A percentile compares a stretch with the other conserved stretches of the same genome.
Evolutionary conservation across 208 protist genomes (phyloP).

Genomic region (Jaenimonas drosophilae): DNA sequence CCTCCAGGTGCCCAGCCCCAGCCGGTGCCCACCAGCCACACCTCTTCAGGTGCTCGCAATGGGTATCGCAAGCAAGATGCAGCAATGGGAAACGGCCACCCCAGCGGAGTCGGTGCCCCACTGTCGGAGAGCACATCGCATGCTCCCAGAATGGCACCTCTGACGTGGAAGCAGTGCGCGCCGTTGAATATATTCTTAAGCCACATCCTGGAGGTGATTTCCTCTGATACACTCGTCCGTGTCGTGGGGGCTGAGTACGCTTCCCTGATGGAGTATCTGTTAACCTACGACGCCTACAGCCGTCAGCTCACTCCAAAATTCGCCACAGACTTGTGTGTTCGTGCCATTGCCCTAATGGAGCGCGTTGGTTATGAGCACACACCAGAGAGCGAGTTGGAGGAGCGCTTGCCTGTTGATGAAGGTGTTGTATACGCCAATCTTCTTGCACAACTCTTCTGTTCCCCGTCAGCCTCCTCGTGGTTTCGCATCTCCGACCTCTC

Average conservation of each 20-base stretch:
- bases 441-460: too few relatives aligned
- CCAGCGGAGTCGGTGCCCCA: too few relatives aligned
- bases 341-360: slow-evolving; percentile 33
- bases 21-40: too few relatives aligned
- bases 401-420: neutral
- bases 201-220: slow-evolving; percentile 62
- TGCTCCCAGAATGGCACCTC: slow-evolving; percentile 25
- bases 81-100: too few relatives aligned
- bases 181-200: slow-evolving; percentile 35
- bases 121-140: too few relatives aligned
- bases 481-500: too few relatives aligned
- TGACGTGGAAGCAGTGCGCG: slow-evolving; percentile 65
- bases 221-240: slow-evolving; percentile 35
- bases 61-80: too few relatives aligned
- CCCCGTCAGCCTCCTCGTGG: too few relatives aligned
- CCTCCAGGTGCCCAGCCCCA: too few relatives aligned
- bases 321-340: slow-evolving; percentile 21
- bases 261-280: slow-evolving; percentile 27
- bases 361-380: slow-evolving; percentile 4
- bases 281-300: slow-evolving; percentile 38
- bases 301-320: slow-evolving; percentile 24
- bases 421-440: too few relatives aligned
- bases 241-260: slow-evolving; percentile 58
- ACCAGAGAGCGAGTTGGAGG: neutral
- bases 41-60: too few relatives aligned